A percentile compares a stretch with the other conserved stretches of the same genome.
Conservation (phyloP, 2,329 filamentous ascomycete species). For the Polychaeton citri region DNA sequence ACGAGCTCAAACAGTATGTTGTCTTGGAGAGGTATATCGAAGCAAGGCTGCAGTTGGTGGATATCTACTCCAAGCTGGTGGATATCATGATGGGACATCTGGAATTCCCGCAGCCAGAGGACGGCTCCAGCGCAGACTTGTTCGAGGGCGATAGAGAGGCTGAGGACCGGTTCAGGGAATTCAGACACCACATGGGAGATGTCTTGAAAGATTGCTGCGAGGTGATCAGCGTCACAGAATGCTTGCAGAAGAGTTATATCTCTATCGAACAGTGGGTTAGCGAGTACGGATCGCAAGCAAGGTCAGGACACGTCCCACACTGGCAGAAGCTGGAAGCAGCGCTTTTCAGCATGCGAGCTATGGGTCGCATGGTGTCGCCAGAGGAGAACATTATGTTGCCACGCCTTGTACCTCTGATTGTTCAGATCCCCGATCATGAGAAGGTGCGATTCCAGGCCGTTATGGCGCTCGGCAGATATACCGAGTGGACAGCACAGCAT, state of each 20-base stretch:
- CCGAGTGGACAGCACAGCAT: slow-evolving; percentile 92
- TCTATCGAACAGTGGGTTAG: slow-evolving; percentile 81
- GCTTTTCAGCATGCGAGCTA: slow-evolving; percentile 85
- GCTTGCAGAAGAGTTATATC: slow-evolving; percentile 74
- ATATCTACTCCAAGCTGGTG: slow-evolving; percentile 78
- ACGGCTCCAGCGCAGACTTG: slow-evolving; percentile 61
- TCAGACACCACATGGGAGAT: slow-evolving; percentile 94
- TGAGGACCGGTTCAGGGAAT: slow-evolving; percentile 94
- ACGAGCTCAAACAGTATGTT: slow-evolving; percentile 92
- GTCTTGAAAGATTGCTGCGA: slow-evolving; percentile 95
- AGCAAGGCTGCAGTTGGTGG: slow-evolving; percentile 61
- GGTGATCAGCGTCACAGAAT: slow-evolving; percentile 86
- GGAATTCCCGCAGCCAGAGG: slow-evolving; percentile 68
- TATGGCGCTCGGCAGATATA: slow-evolving; percentile 93
- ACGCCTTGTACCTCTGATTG: slow-evolving; percentile 82
- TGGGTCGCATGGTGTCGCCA: slow-evolving; percentile 89
- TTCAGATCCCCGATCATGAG: slow-evolving; percentile 88
- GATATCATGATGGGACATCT: slow-evolving; percentile 87
- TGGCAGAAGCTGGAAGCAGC: slow-evolving; percentile 97
- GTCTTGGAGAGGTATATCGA: slow-evolving; percentile 81
- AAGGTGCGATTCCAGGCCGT: slow-evolving; percentile 98
- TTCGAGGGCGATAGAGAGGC: slow-evolving; percentile 93
- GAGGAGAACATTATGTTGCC: slow-evolving; percentile 80
- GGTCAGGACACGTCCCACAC: slow-evolving; percentile 63
- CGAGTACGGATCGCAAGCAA: slow-evolving; percentile 64